Evolutionary conservation across 2,329 filamentous ascomycete genomes (phyloP).

Genomic region (Colletotrichum acutatum): DNA sequence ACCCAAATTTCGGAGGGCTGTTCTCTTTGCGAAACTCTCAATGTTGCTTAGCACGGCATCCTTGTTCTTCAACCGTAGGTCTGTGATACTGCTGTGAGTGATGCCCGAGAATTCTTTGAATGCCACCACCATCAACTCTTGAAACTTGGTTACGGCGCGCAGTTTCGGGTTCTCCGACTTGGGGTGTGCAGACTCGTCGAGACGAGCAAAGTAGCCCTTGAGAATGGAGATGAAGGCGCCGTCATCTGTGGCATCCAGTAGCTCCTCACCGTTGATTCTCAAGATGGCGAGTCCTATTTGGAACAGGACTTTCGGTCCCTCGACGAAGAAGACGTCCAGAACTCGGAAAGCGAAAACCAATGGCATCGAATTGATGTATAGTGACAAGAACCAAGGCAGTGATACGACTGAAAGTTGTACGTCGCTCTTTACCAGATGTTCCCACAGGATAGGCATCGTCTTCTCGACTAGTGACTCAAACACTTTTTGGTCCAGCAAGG

Average conservation of each 20-base stretch:
- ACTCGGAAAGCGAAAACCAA: slow-evolving; percentile 97
- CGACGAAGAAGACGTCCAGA: slow-evolving; percentile 96
- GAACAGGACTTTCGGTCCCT: slow-evolving; percentile 96
- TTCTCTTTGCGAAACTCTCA: slow-evolving; percentile 96
- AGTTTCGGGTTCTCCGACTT: slow-evolving; percentile 96
- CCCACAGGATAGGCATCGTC: slow-evolving; percentile 98
- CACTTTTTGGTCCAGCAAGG: slow-evolving; percentile 93
- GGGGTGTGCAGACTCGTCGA: slow-evolving; percentile 96
- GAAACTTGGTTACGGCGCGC: slow-evolving; percentile 92
- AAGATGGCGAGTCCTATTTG: slow-evolving; percentile 97
- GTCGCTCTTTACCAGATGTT: slow-evolving; percentile 95
- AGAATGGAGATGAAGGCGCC: slow-evolving; percentile 96
- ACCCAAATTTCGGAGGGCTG: slow-evolving; percentile 93
- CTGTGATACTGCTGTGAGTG: slow-evolving; percentile 91
- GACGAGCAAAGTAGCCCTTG: slow-evolving; percentile 91
- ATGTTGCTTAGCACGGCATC: slow-evolving; percentile 94
- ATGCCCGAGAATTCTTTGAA: slow-evolving; percentile 98
- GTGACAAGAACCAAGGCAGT: slow-evolving; percentile 95
- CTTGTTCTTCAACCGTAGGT: slow-evolving; percentile 91
- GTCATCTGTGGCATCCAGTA: slow-evolving; percentile 92
- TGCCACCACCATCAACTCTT: slow-evolving; percentile 98
- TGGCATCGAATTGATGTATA: slow-evolving; percentile 99
- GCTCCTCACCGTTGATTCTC: slow-evolving; percentile 94
- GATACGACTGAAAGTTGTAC: slow-evolving; percentile 98
- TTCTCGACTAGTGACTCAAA: slow-evolving; percentile 98